Base-by-base conservation (phyloP, 441 rosid genomes). In the Erodium texanum region DNA sequence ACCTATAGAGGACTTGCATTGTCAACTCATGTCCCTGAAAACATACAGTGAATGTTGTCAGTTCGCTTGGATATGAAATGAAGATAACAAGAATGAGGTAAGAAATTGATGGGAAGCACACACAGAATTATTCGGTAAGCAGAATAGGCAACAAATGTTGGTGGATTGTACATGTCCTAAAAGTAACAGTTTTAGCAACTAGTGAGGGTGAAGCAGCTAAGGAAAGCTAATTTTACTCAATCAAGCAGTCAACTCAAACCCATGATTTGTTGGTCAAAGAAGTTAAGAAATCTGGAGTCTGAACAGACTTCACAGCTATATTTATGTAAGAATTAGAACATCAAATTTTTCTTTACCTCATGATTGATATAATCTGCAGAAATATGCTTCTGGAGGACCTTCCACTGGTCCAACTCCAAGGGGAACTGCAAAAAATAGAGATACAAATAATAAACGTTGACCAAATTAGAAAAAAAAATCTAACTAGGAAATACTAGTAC, bases 21-120 rank as follows among this genome's bases (percentile, higher is more conserved):
- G 97, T 87, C 90, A 95, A 83, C 93, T 95, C 99, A 70, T 95
- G 99, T 76, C 99, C 99, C 99, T 95, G 98, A 80, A 87, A 78
- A 79, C 77, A 82, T 66, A 70, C 76, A 80, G 77, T 68, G 68
- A 68, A 27, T 67, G 81, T 87, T 78, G 43, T 38, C 43, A 85
- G 89, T 76, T 65, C 71, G 29, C 11, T 67, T 10, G 50, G 36
- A 71, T 27, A 62, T 74, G 23, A 54, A 29, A 29, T 22, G n/a
- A 66, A 68, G 56, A 48, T 38, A 38, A 38, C 43, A 38, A 38
- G 43, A 38, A 14, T 16, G 19, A 48, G 56, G 4, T 48, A 7
- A 15, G 19, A 48, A 16, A 48, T 48, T n/a, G 18, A 48, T 16
- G 56, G 56, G 56, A 48, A 48, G 19, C 19, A 48, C 15, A 11